Evolutionary conservation across 495 filamentous ascomycete genomes (phyloP).

Genomic region (Talaromyces thailandensis): DNA sequence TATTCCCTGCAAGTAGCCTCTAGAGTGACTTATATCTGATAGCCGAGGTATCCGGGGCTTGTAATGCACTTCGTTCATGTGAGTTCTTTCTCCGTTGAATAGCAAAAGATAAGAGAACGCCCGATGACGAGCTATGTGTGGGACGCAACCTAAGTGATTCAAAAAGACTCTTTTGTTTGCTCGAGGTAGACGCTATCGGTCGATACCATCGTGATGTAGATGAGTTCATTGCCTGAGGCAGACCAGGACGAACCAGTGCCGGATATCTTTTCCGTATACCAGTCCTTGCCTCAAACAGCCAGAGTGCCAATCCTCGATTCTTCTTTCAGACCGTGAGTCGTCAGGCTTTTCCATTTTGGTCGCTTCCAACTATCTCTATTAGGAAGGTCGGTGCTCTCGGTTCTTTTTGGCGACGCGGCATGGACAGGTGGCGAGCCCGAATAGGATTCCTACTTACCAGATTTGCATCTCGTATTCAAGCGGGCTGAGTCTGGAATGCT

Average conservation of each 20-base stretch:
- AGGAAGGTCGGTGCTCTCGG: neutral
- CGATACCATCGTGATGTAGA: neutral
- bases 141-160: neutral
- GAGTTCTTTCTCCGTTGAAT: neutral
- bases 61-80: neutral
- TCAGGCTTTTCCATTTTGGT: neutral
- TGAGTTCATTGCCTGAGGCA: neutral
- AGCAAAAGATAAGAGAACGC: neutral
- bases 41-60: neutral
- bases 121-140: neutral
- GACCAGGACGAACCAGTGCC: neutral
- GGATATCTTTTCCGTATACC: neutral
- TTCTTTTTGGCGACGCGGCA: neutral
- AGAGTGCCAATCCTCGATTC: neutral
- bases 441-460: neutral
- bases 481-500: neutral
- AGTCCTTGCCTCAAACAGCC: neutral
- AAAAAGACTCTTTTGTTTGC: neutral
- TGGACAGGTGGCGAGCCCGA: neutral
- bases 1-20: neutral
- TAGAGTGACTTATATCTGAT: neutral
- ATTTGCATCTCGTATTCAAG: neutral
- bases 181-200: neutral
- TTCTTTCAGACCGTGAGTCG: neutral
- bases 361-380: neutral